Base-by-base conservation (phyloP, 2,329 filamentous ascomycete species). In the Pseudogymnoascus sp. region DNA sequence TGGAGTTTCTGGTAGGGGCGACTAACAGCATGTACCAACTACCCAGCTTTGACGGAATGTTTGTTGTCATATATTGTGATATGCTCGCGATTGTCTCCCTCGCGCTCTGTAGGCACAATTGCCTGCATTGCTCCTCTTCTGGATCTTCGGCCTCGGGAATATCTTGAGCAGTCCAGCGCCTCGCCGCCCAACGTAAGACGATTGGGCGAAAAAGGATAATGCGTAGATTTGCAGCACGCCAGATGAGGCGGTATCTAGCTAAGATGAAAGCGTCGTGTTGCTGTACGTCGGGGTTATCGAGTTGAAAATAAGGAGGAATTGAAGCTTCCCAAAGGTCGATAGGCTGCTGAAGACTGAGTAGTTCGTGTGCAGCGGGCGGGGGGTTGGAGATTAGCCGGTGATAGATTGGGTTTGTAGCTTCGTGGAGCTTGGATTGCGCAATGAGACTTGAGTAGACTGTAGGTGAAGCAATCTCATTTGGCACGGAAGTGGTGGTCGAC, bases 181-280 rank as follows among this genome's bases (percentile, higher is more conserved):
- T 63, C 3, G 62, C 71, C 19, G 74, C 73, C 74, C 74, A 76
- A 23, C 74, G 74, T 21, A 77, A 71, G 3, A 78, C 67, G 38
- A 78, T 73, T 2, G 76, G 76, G 16, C 76, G 72, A 58, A 77
- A 77, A 21, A 78, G 72, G 19, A 78, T 71, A 59, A 78, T 77
- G 4, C 74, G 71, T 59, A 78, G 65, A 52, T 78, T 77, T 71
- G 75, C 76, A 62, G 74, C 72, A 45, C 77, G 72, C 77, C 76
- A 78, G 60, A 75, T 70, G 16, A 78, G 67, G 41, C 73, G 60
- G 33, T 65, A 67, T 11, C 64, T 74, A 35, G 75, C 72, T 37
- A 75, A 73, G 14, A 78, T 68, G 10, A 75, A 72, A 39, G 75
- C 70, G 14, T 72, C 72, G 43, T 76, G 72, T 2, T 73, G 68